Conservation (phyloP, 2,329 filamentous ascomycete species). For the Aspergillus latus region DNA sequence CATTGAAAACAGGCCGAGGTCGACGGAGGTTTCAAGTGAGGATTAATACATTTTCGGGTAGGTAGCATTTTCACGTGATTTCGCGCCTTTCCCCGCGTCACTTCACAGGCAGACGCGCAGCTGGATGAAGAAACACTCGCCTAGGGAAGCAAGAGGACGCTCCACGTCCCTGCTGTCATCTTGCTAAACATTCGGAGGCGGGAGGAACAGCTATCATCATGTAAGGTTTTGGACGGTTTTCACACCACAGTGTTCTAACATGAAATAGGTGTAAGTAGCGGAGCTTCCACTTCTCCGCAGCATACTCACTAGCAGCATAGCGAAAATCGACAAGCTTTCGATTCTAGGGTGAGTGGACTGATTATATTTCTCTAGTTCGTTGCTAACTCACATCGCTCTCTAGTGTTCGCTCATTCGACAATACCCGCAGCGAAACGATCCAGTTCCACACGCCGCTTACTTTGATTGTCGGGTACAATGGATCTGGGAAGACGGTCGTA, state of each 20-base stretch:
- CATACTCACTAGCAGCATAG: slow-evolving; percentile 43
- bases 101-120: slow-evolving; percentile 17
- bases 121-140: slow-evolving; percentile 6
- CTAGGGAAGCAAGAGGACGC: neutral
- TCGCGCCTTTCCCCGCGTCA: slow-evolving; percentile 22
- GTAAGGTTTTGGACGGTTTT: neutral
- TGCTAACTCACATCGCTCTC: slow-evolving; percentile 9
- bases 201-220: slow-evolving; percentile 1
- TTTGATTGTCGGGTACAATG: slow-evolving; percentile 95
- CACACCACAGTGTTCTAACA: neutral
- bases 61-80: slow-evolving; percentile 10
- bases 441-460: slow-evolving; percentile 88
- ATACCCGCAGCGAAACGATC: slow-evolving; percentile 71
- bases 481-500: slow-evolving; percentile 83
- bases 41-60: neutral
- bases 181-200: neutral
- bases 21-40: too few species aligned
- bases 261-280: slow-evolving; percentile 35
- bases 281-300: neutral
- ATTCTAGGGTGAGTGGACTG: slow-evolving; percentile 64
- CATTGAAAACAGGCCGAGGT: too few species aligned
- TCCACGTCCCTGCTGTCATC: neutral
- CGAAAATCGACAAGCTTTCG: slow-evolving; percentile 84
- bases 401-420: slow-evolving; percentile 81
- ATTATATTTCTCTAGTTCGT: neutral